phyloP scores from a whole-genome alignment of 1,284 basidiomycete species.

The Schizophyllum amplum region DNA sequence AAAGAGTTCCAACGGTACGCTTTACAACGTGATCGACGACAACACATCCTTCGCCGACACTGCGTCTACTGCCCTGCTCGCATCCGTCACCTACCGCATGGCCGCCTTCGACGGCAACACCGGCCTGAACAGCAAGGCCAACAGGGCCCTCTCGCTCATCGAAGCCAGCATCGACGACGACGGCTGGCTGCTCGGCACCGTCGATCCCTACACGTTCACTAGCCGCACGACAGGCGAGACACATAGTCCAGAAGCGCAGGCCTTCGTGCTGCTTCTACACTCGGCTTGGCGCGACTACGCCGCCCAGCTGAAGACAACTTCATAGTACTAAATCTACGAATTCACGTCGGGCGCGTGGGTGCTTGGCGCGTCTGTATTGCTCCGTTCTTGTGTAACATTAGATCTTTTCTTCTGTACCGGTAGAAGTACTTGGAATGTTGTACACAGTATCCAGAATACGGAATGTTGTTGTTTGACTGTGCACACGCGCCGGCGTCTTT shows the following conservation, averaged over 20 bases:
- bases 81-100: constrained; percentile 41
- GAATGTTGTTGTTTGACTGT: too few species aligned
- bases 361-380: too few species aligned
- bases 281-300: constrained; percentile 47
- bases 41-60: constrained; percentile 41
- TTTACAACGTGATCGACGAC: constrained; percentile 47
- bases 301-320: background rate
- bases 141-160: constrained; percentile 30
- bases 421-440: too few species aligned
- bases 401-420: too few species aligned
- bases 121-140: constrained; percentile 32
- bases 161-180: constrained; percentile 28
- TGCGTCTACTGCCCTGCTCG: constrained; percentile 44
- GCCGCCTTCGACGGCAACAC: constrained; percentile 26
- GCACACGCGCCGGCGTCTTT: too few species aligned
- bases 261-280: constrained; percentile 60
- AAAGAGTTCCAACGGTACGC: constrained; percentile 34
- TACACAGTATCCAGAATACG: too few species aligned
- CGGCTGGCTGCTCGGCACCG: constrained; percentile 53
- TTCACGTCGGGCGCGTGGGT: too few species aligned
- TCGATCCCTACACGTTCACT: constrained; percentile 53
- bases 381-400: too few species aligned
- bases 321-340: too few species aligned
- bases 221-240: constrained; percentile 29
- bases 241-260: constrained; percentile 52